Evolutionary conservation across 1,284 basidiomycete genomes (phyloP).

Genomic region (Malassezia sympodialis): DNA sequence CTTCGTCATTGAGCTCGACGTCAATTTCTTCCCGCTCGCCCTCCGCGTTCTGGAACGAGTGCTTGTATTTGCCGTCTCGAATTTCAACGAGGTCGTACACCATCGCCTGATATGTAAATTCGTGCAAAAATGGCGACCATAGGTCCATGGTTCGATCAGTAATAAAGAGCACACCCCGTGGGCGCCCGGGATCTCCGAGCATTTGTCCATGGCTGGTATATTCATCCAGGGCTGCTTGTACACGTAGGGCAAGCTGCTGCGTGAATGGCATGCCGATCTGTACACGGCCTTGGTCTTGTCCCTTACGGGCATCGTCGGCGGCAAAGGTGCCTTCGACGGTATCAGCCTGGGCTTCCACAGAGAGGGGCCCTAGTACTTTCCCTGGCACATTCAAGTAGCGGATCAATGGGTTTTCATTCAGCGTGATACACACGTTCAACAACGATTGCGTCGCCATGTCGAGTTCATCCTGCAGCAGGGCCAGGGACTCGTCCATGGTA

Average conservation of each 20-base stretch:
- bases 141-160: constrained; percentile 94
- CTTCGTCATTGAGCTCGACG: constrained; percentile 70
- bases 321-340: constrained; percentile 9
- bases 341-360: constrained; percentile 6
- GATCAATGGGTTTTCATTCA: constrained; percentile 88
- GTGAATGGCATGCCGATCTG: constrained; percentile 30
- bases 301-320: background rate
- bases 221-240: constrained; percentile 29
- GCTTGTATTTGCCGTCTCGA: constrained; percentile 72
- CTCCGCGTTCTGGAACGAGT: constrained; percentile 48
- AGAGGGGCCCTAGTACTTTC: constrained; percentile 65
- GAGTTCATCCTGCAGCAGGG: constrained; percentile 38
- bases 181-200: constrained; percentile 58
- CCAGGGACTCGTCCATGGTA: constrained; percentile 29
- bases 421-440: constrained; percentile 70
- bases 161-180: constrained; percentile 74
- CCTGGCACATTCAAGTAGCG: constrained; percentile 82
- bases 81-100: constrained; percentile 84
- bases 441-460: constrained; percentile 37
- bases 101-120: constrained; percentile 99
- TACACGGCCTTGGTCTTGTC: background rate
- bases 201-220: constrained; percentile 50
- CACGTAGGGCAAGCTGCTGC: constrained; percentile 38
- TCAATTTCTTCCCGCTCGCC: constrained; percentile 78
- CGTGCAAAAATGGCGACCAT: constrained; percentile 79